Conservation (phyloP, 352 stramenopile genomes). For the Elongisporangium prolatum region DNA sequence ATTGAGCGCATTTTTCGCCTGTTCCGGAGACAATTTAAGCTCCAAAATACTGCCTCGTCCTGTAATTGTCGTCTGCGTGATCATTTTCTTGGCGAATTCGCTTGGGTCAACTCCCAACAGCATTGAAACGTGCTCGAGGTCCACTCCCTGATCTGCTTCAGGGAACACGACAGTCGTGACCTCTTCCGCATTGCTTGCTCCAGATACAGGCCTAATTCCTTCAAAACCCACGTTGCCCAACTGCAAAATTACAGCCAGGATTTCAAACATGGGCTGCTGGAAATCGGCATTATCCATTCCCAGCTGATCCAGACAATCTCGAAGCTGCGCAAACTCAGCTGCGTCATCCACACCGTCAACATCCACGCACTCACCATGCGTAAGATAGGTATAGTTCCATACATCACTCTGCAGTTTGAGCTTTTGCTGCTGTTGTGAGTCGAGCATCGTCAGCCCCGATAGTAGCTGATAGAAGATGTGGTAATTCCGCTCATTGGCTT, state of each 20-base stretch:
- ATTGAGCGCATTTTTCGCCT: conserved; percentile 79
- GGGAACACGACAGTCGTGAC: conserved; percentile 42
- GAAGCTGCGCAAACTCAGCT: conserved; percentile 64
- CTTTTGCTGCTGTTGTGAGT: conserved; percentile 11
- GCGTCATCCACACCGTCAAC: conserved; percentile 72
- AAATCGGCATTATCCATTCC: conserved; percentile 62
- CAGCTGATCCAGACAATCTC: conserved; percentile 55
- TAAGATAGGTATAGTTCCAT: conserved; percentile 76
- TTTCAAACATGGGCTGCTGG: conserved; percentile 65
- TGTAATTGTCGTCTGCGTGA: conserved; percentile 78
- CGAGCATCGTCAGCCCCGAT: conserved; percentile 33
- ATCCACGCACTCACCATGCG: conserved; percentile 67
- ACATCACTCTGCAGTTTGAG: conserved; percentile 34
- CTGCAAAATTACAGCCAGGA: conserved; percentile 67
- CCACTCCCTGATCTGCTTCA: conserved; percentile 41
- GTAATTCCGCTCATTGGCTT: conserved; percentile 76
- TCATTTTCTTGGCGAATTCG: conserved; percentile 77
- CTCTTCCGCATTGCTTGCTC: conserved; percentile 16
- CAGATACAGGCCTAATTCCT: conserved; percentile 5
- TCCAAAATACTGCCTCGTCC: conserved; percentile 69
- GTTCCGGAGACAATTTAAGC: conserved; percentile 62
- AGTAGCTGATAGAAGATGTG: conserved; percentile 83
- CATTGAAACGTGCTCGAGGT: conserved; percentile 51
- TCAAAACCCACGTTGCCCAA: conserved; percentile 71
- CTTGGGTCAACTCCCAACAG: conserved; percentile 46